phyloP scores from a whole-genome alignment of 2,329 filamentous ascomycete species.

The Calonectria fujianensis region DNA sequence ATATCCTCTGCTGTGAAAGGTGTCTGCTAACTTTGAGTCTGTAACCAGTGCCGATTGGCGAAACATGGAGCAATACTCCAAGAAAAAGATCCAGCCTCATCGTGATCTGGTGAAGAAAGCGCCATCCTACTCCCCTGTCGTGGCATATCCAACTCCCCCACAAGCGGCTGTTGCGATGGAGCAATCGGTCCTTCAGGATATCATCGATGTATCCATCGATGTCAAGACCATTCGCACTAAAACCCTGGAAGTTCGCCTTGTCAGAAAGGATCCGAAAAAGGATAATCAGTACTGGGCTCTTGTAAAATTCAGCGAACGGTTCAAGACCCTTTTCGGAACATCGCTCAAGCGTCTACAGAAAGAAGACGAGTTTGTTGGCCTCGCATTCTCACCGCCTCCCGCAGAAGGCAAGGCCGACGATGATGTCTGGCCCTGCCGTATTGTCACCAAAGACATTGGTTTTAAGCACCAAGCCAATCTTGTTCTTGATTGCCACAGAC shows the following conservation, averaged over 20 bases:
- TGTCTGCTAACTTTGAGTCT: too few species aligned
- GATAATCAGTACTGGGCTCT: background rate
- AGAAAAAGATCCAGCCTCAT: background rate
- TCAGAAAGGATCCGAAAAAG: background rate
- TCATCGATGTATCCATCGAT: background rate
- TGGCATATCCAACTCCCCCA: background rate
- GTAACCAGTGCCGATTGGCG: too few species aligned
- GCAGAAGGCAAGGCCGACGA: background rate
- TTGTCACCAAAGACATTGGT: background rate
- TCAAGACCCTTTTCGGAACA: background rate
- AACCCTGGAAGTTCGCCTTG: background rate
- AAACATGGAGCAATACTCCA: too few species aligned
- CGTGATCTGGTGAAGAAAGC: background rate
- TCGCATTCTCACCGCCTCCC: background rate
- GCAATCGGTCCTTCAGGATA: background rate
- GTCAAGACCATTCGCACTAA: background rate
- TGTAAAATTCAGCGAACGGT: background rate
- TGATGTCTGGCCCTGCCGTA: background rate
- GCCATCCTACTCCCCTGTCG: background rate
- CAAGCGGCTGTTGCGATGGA: background rate
- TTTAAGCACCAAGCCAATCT: background rate
- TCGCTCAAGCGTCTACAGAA: background rate
- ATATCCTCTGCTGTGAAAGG: background rate
- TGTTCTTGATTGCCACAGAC: constrained; percentile 5
- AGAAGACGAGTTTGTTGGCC: background rate